Evolutionary conservation across 768 basidiomycete genomes (phyloP).

Genomic region (Boletus coccyginus): DNA sequence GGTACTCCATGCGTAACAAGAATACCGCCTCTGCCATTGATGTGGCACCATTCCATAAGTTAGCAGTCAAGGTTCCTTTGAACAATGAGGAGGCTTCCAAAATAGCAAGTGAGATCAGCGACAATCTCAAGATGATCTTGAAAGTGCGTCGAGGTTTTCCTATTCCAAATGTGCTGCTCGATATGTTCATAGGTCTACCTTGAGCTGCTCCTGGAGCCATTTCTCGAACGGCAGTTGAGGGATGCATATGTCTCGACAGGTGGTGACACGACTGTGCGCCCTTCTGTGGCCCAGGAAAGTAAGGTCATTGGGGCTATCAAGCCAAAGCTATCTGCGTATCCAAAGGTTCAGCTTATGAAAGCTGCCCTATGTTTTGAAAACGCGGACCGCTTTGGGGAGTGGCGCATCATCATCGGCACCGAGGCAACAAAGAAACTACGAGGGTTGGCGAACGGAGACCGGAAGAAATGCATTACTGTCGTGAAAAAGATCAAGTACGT

Average conservation of each 20-base stretch:
- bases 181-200: conserved; percentile 25
- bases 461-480: conserved; percentile 48
- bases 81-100: conserved; percentile 16
- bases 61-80: conserved; percentile 29
- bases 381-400: conserved; percentile 59
- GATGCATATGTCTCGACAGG: conserved; percentile 6
- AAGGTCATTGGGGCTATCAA: neutral
- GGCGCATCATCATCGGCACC: conserved; percentile 58
- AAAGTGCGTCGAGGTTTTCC: conserved; percentile 18
- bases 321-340: conserved; percentile 32
- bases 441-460: conserved; percentile 43
- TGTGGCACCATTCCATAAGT: conserved; percentile 26
- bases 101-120: conserved; percentile 16
- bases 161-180: neutral
- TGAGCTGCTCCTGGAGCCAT: conserved; percentile 17
- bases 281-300: neutral
- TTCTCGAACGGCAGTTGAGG: conserved; percentile 6
- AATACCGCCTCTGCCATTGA: conserved; percentile 21
- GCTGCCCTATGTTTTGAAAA: conserved; percentile 60
- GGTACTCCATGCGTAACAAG: neutral
- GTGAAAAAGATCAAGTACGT: conserved; percentile 68
- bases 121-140: conserved; percentile 26
- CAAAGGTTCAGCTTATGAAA: conserved; percentile 55
- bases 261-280: neutral
- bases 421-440: conserved; percentile 50